phyloP scores from a whole-genome alignment of 441 rosid species.

The Biscutella laevigata region DNA sequence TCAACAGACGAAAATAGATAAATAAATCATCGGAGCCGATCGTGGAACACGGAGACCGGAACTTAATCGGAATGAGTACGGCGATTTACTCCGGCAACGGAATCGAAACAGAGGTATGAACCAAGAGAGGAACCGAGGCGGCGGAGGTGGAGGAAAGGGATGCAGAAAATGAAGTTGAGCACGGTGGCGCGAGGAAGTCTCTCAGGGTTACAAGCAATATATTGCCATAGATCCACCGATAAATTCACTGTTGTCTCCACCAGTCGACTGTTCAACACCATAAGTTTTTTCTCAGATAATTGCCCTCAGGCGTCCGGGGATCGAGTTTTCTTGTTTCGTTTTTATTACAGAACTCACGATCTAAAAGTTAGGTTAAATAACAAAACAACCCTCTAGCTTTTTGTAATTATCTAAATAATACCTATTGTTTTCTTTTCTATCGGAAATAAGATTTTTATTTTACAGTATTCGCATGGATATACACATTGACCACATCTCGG shows the following conservation, averaged over 20 bases:
- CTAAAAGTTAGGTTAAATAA: not conserved
- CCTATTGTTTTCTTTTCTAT: not conserved
- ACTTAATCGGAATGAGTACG: constrained; percentile 44
- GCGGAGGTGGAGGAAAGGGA: constrained; percentile 52
- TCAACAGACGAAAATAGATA: constrained; percentile 6
- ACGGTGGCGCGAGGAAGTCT: constrained; percentile 54
- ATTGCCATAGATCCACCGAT: constrained; percentile 69
- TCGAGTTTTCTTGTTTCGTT: not conserved
- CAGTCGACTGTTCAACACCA: constrained; percentile 69
- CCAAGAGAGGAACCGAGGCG: constrained; percentile 48
- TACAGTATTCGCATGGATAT: not conserved
- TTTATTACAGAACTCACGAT: constrained; percentile 4
- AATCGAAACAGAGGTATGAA: constrained; percentile 49
- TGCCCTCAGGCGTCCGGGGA: not conserved
- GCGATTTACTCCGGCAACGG: constrained; percentile 20
- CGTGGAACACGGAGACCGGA: not conserved
- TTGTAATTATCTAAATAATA: not conserved
- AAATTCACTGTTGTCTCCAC: constrained; percentile 48
- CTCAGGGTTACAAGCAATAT: constrained; percentile 82
- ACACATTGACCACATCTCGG: too few species aligned
- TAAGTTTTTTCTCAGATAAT: constrained; percentile 20
- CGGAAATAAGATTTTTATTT: too few species aligned
- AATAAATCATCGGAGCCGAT: too few species aligned
- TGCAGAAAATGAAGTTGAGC: constrained; percentile 45
- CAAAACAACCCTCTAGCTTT: not conserved